These are phyloP conservation scores for Fagopyrum homotropicum DNA, from an alignment of 148 eudicot genomes.

Conservation along the genomic window DNA sequence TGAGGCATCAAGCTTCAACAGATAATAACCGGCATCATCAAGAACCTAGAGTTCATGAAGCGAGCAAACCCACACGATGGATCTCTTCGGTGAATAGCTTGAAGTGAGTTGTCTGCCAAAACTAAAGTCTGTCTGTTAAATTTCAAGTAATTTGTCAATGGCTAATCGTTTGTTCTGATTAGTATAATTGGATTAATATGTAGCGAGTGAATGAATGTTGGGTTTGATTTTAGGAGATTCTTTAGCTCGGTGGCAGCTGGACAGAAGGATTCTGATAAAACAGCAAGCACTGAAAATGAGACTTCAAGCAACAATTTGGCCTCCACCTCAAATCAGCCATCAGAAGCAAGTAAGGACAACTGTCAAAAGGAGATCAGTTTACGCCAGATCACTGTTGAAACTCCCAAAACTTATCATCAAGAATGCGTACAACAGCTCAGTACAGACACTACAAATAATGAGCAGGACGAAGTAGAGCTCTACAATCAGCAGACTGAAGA, in stretches of 20 bases:
- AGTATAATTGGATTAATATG: neutral
- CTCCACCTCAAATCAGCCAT: neutral
- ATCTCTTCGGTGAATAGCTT: neutral
- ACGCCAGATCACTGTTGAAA: neutral
- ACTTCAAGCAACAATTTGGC: neutral
- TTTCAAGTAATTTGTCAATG: too few relatives aligned
- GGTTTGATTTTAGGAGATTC: neutral
- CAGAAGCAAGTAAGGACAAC: neutral
- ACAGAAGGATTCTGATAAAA: neutral
- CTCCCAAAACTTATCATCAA: neutral
- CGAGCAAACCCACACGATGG: neutral
- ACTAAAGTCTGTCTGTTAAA: too few relatives aligned
- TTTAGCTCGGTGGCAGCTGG: neutral
- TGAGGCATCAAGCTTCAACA: constrained; percentile 28
- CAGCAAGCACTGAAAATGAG: neutral
- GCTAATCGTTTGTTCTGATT: neutral
- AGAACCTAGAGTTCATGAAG: neutral
- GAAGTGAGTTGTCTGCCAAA: neutral
- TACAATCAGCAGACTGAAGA: neutral
- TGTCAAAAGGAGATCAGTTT: constrained; percentile 1
- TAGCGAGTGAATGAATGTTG: neutral
- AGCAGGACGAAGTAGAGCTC: neutral
- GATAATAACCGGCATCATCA: constrained; percentile 5
- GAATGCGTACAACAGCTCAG: neutral
- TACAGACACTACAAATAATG: neutral